These are phyloP conservation scores for Plasmodium vivax DNA, from an alignment of 169 alveolate species.

Conservation along the genomic window DNA sequence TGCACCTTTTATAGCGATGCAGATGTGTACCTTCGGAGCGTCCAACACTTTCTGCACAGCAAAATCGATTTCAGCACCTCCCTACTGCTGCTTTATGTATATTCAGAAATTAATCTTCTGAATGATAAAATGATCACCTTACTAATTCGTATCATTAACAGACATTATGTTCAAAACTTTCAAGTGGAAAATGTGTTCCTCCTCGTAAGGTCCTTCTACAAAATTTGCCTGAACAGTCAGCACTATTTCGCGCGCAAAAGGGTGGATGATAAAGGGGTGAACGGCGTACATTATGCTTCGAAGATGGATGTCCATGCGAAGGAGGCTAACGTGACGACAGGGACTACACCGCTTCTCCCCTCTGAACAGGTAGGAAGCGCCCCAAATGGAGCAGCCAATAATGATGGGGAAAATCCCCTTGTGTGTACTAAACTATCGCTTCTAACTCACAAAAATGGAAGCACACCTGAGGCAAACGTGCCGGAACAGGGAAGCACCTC, in stretches of 20 bases:
- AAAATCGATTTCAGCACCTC: slow-evolving; percentile 57
- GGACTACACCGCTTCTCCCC: neutral
- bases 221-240: slow-evolving; percentile 59
- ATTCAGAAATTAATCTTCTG: slow-evolving; percentile 59
- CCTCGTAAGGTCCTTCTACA: slow-evolving; percentile 55
- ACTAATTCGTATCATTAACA: slow-evolving; percentile 36
- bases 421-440: neutral
- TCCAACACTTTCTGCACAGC: slow-evolving; percentile 26
- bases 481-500: neutral
- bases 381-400: neutral
- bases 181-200: slow-evolving; percentile 32
- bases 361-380: neutral
- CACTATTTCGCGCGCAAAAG: slow-evolving; percentile 9
- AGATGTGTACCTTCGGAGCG: slow-evolving; percentile 52
- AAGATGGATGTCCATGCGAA: neutral
- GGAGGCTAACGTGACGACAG: neutral
- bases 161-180: slow-evolving; percentile 33
- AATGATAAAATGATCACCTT: slow-evolving; percentile 13
- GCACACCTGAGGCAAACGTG: neutral
- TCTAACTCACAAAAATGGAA: neutral
- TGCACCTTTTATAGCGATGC: slow-evolving; percentile 60
- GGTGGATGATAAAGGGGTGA: neutral
- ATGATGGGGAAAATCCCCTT: neutral
- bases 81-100: slow-evolving; percentile 29
- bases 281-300: neutral